Conservation (phyloP, 139 green algal species). For the Trebouxia sp. region DNA sequence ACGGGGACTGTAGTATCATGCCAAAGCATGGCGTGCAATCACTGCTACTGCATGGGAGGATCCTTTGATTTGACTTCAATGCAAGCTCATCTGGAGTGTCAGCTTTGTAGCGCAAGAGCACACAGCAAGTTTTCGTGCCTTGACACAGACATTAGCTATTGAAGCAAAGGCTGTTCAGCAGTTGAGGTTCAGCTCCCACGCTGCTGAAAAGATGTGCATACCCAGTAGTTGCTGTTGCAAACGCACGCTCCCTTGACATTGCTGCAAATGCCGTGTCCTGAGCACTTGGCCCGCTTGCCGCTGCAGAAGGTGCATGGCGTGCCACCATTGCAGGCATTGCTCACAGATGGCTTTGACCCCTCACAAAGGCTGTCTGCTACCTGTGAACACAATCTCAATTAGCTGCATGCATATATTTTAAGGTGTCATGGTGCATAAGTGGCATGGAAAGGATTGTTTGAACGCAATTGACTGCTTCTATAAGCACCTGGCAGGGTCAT, state of each 20-base stretch:
- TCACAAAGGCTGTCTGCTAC: neutral
- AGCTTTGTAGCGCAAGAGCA: too few relatives aligned
- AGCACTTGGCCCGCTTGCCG: neutral
- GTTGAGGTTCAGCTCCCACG: neutral
- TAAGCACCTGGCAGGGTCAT: too few relatives aligned
- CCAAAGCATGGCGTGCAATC: too few relatives aligned
- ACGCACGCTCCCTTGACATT: conserved; percentile 19
- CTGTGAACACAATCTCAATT: neutral
- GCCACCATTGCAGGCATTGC: neutral
- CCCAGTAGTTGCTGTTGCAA: neutral
- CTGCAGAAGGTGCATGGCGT: conserved; percentile 18
- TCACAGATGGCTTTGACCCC: neutral
- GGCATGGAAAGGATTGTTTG: neutral
- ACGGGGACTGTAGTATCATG: too few relatives aligned
- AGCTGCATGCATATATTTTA: neutral
- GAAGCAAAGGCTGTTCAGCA: too few relatives aligned
- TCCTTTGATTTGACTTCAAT: too few relatives aligned
- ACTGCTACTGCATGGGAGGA: too few relatives aligned
- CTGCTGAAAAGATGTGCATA: neutral
- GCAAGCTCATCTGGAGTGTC: too few relatives aligned
- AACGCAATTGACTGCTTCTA: too few relatives aligned
- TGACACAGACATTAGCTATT: too few relatives aligned
- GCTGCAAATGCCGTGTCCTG: conserved; percentile 19
- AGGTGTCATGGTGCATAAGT: too few relatives aligned
- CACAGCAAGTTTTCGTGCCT: too few relatives aligned